A percentile compares a stretch with the other conserved stretches of the same genome.
These are phyloP conservation scores for Rhododendron molle DNA, from an alignment of 148 eudicot genomes.

Conservation along the genomic window DNA sequence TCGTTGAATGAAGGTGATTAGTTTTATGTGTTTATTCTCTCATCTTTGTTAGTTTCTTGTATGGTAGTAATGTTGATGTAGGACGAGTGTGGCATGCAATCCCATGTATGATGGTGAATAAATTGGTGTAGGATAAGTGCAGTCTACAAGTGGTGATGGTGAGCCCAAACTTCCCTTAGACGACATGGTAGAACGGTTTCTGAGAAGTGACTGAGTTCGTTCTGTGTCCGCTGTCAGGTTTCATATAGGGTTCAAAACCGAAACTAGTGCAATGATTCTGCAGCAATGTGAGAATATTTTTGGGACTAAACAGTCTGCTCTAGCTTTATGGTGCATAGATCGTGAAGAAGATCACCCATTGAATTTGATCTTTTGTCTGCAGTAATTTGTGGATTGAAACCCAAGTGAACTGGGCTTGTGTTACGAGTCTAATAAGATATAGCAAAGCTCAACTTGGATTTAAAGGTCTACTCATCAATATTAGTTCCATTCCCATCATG, in stretches of 20 bases:
- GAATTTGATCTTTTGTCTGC: neutral
- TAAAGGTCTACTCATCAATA: neutral
- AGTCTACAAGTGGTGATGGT: neutral
- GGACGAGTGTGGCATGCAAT: neutral
- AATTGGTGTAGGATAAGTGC: neutral
- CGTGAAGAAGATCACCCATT: neutral
- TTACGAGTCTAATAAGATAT: neutral
- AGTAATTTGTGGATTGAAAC: neutral
- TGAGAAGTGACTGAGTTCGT: neutral
- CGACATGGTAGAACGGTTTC: neutral
- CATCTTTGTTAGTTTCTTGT: neutral
- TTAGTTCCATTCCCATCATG: neutral
- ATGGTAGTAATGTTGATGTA: neutral
- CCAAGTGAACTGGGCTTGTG: neutral
- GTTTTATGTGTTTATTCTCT: neutral
- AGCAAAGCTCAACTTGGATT: neutral
- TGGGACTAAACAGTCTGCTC: neutral
- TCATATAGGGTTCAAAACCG: neutral
- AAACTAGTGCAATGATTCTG: neutral
- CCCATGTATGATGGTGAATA: neutral
- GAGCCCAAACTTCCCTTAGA: neutral
- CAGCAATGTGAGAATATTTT: neutral
- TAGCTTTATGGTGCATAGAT: neutral
- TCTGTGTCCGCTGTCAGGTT: neutral
- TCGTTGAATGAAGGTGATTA: slow-evolving; percentile 65